Evolutionary conservation across 2,329 filamentous ascomycete genomes (phyloP), one percentile per base, ranked within the genome.

Genomic region (Albophoma yamanashiensis): DNA sequence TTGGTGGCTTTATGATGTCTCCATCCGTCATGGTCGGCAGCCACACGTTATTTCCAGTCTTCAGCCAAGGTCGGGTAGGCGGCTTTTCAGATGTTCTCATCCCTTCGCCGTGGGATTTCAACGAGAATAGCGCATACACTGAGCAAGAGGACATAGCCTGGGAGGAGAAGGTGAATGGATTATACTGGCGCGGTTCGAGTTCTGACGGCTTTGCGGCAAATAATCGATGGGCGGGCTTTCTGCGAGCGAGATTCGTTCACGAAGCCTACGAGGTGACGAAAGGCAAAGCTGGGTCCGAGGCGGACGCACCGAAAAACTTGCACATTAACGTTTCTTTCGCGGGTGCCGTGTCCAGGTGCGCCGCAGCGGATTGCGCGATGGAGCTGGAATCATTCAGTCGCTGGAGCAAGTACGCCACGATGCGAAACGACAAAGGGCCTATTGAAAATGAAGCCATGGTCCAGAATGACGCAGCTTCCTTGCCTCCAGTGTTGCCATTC

Each of bases 221-320:
- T 56, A 61, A 62, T 8, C 55, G 55, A 27, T 90, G 87, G 87
- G 79, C 75, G 12, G 80, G 82, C 0, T 89, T 89, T 66, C 84
- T 89, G 62, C 81, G 87, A 2, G 86, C 89, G 65, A 84, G 87
- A 1, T 87, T 89, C 67, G 79, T 89, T 4, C 76, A 82, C 55
- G 68, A 73, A 20, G 80, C 79, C 1, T 79, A 84, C 63, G 66
- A 74, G 2, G 68, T 76, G 64, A 59, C 68, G 3, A 67, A 76
- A 11, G n/a, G 45, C 1, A 31, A 27, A 27, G 4, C 50, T 1
- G 17, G 25, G 8, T 17, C 50, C 2, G 53, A 36, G 17, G 15
- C 17, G 1, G 1, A 61, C 70, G 55, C 80, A 7, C 70, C 68
- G 27, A 71, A 22, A 39, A 38, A 74, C 9, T 36, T 63, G 14